Evolutionary conservation across 192 early-diverging fungal species (phyloP).

Genomic region (Umbelopsis vinacea): DNA sequence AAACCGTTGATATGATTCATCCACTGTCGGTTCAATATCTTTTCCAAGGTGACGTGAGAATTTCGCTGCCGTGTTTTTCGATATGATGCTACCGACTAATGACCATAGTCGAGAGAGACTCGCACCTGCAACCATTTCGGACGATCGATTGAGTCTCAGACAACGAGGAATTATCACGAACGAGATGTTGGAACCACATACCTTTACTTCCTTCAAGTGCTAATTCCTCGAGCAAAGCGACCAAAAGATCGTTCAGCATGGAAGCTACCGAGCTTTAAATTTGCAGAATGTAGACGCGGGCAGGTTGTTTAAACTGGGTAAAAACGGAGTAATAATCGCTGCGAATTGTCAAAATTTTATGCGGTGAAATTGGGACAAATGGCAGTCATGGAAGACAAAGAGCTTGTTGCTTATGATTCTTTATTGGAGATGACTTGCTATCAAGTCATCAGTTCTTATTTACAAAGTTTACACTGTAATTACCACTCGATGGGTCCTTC

Average conservation of each 20-base stretch:
- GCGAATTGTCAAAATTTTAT: background rate
- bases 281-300: background rate
- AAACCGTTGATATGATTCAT: constrained; percentile 10
- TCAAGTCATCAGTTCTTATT: constrained; percentile 40
- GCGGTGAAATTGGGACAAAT: background rate
- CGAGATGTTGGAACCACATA: background rate
- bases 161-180: background rate
- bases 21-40: background rate
- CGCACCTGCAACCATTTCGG: background rate
- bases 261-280: background rate
- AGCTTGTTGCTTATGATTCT: too few species aligned
- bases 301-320: too few species aligned
- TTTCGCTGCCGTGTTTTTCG: background rate
- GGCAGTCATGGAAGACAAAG: background rate
- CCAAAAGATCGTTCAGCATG: constrained; percentile 17
- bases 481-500: constrained; percentile 56
- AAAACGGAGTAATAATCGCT: too few species aligned
- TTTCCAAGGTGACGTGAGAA: background rate
- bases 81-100: background rate
- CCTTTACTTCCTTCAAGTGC: constrained; percentile 14
- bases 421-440: too few species aligned
- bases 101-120: background rate
- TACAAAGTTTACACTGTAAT: constrained; percentile 68
- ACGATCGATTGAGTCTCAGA: background rate
- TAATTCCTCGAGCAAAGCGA: constrained; percentile 13